Evolutionary conservation across 2,329 filamentous ascomycete genomes (phyloP), one percentile per base, ranked within the genome.

Genomic region (Biscogniauxia marginata): DNA sequence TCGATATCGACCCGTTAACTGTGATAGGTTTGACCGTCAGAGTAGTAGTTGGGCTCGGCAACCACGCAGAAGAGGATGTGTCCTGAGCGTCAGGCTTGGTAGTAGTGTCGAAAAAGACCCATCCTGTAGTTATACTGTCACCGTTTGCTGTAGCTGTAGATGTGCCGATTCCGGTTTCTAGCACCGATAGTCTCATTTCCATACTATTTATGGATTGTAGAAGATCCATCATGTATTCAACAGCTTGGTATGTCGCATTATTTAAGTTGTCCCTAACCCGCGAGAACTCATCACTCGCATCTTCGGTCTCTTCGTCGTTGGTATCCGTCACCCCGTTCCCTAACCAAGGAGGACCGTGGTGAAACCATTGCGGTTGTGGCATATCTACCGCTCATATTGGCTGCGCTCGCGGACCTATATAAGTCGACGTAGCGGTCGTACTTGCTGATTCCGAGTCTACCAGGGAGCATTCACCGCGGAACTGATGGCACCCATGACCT

Each of bases 161-260:
- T 16, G 39, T 52, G 19, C 21, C 11, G 19, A 44, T 7, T 7
- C 11, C 49, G 25, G 53, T 44, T 34, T 51, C 53, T 9, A 55
- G 24, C 49, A 48, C 43, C 3, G 49, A 51, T 19, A 51, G 43
- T 44, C 47, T 55, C 18, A 18, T 46, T n/a, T 30, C 21, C 21
- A 55, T 20, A 48, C 39, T 43, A 34, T 54, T 21, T 7, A 58
- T 11, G 18, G 50, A 52, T 18, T 30, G 16, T 9, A 52, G 7
- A 19, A 58, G 49, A 11, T 46, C 6, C 18, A 20, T 46, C 52
- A 58, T 58, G 25, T 50, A 54, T 11, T 25, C 16, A 30, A 53
- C n/a, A 21, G 39, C 56, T 46, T 54, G 43, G n/a, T 24, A 18
- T n/a, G 56, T 54, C 18, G 46, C 56, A 18, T 58, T 52, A 20